Percentiles rank a stretch among this genome's conserved stretches.
phyloP scores from a whole-genome alignment of 2,329 filamentous ascomycete species.

The Allantophomopsis lycopodina region DNA sequence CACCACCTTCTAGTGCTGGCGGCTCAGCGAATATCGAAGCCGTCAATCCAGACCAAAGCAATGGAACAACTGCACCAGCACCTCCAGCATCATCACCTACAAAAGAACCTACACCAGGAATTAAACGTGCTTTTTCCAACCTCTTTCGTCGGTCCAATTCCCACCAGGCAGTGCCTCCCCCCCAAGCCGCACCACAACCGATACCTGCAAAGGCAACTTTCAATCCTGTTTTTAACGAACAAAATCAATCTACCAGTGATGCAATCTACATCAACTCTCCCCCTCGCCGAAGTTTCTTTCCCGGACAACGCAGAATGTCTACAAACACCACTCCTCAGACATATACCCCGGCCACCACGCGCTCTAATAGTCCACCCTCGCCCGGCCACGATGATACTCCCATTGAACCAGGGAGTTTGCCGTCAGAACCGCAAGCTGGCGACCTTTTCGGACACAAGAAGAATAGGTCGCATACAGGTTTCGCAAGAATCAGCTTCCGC shows the following conservation, averaged over 20 bases:
- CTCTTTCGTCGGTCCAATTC: slow-evolving; percentile 23
- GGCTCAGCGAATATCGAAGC: too few species aligned
- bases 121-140: slow-evolving; percentile 22
- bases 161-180: slow-evolving; percentile 23
- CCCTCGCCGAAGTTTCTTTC: too few species aligned
- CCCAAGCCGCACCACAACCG: too few species aligned
- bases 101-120: slow-evolving; percentile 4
- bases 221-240: too few species aligned
- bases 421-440: slow-evolving; percentile 5
- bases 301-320: too few species aligned
- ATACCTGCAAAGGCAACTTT: too few species aligned
- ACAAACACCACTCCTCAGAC: too few species aligned
- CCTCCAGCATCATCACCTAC: too few species aligned
- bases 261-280: too few species aligned
- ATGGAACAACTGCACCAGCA: slow-evolving; percentile 8
- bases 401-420: slow-evolving; percentile 10
- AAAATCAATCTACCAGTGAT: too few species aligned
- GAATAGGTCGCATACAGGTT: slow-evolving; percentile 25
- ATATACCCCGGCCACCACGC: slow-evolving; percentile 28
- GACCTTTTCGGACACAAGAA: slow-evolving; percentile 29
- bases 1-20: slow-evolving; percentile 7
- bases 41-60: too few species aligned
- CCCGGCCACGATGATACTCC: slow-evolving; percentile 24
- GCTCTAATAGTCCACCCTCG: slow-evolving; percentile 35
- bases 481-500: slow-evolving; percentile 9